Evolutionary conservation across 2,329 filamentous ascomycete species (phyloP), one percentile per base, ranked within the genome.

Genomic region (Pseudogymnoascus pannorum): DNA sequence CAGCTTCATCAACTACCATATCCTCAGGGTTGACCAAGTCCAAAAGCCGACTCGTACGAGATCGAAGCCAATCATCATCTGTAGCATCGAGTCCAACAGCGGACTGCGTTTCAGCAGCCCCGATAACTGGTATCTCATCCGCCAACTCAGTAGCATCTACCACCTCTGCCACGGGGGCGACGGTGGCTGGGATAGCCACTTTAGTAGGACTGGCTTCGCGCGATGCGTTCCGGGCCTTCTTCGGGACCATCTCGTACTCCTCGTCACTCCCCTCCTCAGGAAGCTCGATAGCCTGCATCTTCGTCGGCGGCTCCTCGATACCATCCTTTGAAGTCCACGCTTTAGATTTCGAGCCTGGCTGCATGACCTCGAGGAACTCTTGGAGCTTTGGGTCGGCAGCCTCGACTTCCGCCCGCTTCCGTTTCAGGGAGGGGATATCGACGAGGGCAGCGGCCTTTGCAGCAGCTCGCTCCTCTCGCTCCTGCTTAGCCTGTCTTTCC

Each of bases 301-400:
- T 77, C 12, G 73, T 68, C 26, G 74, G 74, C 20, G 75, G 74
- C 54, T 79, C 72, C 22, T 74, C 72, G 58, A 71, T 68, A 38
- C 69, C 64, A 38, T 68, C 64, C 66, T 83, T 82, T 68, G 84
- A 82, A 61, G 81, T 77, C 81, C 84, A 87, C 4, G 77, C 83
- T 68, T 87, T 88, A 16, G 79, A 78, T 66, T 88, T 85, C 31
- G 84, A 86, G 11, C 81, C 78, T 48, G 84, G 77, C 69, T 89
- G 84, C 87, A 96, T 95, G 58, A 92, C 85, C 64, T 89, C 85
- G 59, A 97, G 78, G 72, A 89, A 97, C 76, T 97, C 92, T 70
- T 88, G 85, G 64, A 97, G 78, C 75, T 94, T 95, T 4, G 88
- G 85, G 69, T 96, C 89, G 11, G 85, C 78, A 67, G 83, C 78